A percentile compares a stretch with the other conserved stretches of the same genome.
These are phyloP conservation scores for Heterobasidion occidentale DNA, from an alignment of 1,284 basidiomycete genomes.

Conservation along the genomic window DNA sequence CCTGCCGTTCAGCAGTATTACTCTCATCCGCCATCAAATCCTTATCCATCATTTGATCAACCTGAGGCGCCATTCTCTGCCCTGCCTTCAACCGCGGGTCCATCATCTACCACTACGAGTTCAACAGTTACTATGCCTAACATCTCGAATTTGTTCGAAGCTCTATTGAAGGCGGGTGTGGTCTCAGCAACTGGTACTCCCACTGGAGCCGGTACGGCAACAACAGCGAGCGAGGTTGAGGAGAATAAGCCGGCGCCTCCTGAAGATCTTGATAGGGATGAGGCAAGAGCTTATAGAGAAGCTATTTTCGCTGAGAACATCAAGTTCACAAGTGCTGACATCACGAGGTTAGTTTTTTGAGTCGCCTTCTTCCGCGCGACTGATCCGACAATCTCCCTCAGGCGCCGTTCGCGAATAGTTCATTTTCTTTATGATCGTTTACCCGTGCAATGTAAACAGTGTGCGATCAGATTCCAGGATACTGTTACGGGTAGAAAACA, in stretches of 20 bases:
- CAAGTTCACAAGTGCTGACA: slow-evolving; percentile 62
- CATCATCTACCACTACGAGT: slow-evolving; percentile 15
- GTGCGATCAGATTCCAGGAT: slow-evolving; percentile 82
- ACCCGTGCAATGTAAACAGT: slow-evolving; percentile 88
- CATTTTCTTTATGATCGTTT: slow-evolving; percentile 71
- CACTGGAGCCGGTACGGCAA: slow-evolving; percentile 32
- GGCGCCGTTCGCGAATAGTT: slow-evolving; percentile 54
- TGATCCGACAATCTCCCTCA: slow-evolving; percentile 19
- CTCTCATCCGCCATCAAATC: neutral
- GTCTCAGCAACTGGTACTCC: slow-evolving; percentile 49
- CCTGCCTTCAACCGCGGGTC: slow-evolving; percentile 19
- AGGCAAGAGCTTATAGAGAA: slow-evolving; percentile 56
- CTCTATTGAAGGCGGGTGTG: slow-evolving; percentile 69
- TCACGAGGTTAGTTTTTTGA: slow-evolving; percentile 51
- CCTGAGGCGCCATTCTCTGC: slow-evolving; percentile 14
- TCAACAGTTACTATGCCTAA: slow-evolving; percentile 15
- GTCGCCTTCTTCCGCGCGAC: neutral
- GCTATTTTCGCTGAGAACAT: slow-evolving; percentile 65
- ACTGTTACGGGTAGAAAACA: slow-evolving; percentile 64
- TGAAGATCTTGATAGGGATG: slow-evolving; percentile 37
- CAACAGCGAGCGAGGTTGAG: slow-evolving; percentile 13
- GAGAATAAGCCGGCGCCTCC: slow-evolving; percentile 13
- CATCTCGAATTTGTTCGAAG: slow-evolving; percentile 55
- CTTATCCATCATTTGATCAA: neutral
- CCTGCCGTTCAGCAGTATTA: slow-evolving; percentile 6